Evolutionary conservation across 805 yeast species (phyloP), one percentile per base, ranked within the genome.

Genomic region (Metschnikowia gelsemii): DNA sequence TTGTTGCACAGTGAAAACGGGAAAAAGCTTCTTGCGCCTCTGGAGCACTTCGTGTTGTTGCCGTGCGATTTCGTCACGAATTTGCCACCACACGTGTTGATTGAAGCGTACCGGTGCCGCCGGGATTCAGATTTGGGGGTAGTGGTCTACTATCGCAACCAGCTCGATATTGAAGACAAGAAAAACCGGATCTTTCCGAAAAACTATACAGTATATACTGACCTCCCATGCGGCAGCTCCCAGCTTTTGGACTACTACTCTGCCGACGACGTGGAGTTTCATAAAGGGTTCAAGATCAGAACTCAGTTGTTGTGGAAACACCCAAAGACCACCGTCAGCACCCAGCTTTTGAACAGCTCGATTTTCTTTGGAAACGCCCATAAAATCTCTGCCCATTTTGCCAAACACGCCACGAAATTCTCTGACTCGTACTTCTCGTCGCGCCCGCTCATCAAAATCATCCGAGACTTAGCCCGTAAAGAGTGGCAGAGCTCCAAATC

Each of bases 41-140:
- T 43, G 18, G 53, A 56, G 30, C 54, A 62, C 57, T 82, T 88
- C 56, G 87, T 89, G n/a, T 63, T 93, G 23, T 65, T 93, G 41
- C 97, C 98, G 6, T 91, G 97, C 66, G 99, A 95, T 62, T 87
- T 93, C 59, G 72, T 95, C 40, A 89, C 98, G 2, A 91, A 90
- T 58, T 70, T 91, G 27, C 96, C 96, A 3, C 96, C 98, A 8
- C 91, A 87, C 55, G 83, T 84, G 14, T 72, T 93, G 23, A 79
- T 89, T 32, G 96, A 91, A 57, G 85, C 84, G 37, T 90, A 82
- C 61, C 73, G 96, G 55, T 82, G 82, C 50, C 80, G 82, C 54
- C 78, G 76, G 17, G 83, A 77, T 29, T 65, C 70, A 21, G 87
- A 86, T 48, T 62, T 85, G 33, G 93, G 95, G 6, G 72, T 88